These are phyloP conservation scores for Nyssa sinensis DNA, from an alignment of 148 eudicot species.

Conservation along the genomic window DNA sequence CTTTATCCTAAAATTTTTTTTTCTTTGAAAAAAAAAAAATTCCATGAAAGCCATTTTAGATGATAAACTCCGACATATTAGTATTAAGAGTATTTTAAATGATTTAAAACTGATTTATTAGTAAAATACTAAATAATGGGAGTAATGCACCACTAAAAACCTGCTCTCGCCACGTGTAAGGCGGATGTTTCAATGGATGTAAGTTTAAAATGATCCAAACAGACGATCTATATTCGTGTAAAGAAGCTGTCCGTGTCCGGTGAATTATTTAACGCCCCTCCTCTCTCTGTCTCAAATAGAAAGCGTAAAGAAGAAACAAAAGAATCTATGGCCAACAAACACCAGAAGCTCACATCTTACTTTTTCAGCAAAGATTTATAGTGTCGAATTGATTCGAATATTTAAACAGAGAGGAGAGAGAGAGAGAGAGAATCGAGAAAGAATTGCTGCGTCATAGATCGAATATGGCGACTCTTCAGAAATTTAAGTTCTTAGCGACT, in stretches of 20 bases:
- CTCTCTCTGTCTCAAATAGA: not conserved
- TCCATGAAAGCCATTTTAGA: too few relatives aligned
- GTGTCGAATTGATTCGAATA: not conserved
- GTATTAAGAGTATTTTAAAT: too few relatives aligned
- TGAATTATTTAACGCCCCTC: too few relatives aligned
- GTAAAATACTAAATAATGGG: too few relatives aligned
- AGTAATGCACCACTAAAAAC: too few relatives aligned
- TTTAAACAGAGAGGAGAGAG: slow-evolving; percentile 1
- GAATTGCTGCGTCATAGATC: not conserved
- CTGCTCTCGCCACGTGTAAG: not conserved
- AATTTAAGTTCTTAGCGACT: slow-evolving; percentile 78
- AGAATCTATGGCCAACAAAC: slow-evolving; percentile 14
- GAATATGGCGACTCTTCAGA: slow-evolving; percentile 72
- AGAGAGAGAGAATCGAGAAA: not conserved
- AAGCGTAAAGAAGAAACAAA: slow-evolving; percentile 12
- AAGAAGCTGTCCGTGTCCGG: not conserved
- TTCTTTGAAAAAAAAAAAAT: too few relatives aligned
- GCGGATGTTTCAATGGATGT: not conserved
- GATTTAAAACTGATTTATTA: too few relatives aligned
- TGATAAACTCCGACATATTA: too few relatives aligned
- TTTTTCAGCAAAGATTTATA: not conserved
- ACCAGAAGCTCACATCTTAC: slow-evolving; percentile 14
- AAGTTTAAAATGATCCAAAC: not conserved
- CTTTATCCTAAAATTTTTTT: too few relatives aligned
- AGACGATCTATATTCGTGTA: slow-evolving; percentile 9